Evolutionary conservation across 176 grass and related monocot species (phyloP).

Genomic region (Juncus inflexus): DNA sequence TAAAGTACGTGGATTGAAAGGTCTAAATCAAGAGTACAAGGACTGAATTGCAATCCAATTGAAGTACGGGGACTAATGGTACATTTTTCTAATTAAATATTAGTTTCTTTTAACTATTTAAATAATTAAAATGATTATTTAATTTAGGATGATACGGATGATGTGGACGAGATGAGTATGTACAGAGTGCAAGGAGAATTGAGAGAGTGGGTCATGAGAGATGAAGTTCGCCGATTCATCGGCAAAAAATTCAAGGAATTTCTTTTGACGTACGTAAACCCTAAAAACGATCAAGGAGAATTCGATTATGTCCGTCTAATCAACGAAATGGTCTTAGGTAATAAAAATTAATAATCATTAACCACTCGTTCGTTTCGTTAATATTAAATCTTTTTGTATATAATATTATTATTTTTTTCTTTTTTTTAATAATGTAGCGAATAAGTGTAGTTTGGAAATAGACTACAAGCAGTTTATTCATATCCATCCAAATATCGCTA

Average conservation of each 20-base stretch:
- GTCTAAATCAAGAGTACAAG: no score
- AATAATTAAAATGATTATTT: background rate
- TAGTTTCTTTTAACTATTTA: background rate
- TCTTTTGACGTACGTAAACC: conserved; percentile 88
- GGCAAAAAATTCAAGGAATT: conserved; percentile 99
- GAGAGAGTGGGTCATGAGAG: conserved; percentile 92
- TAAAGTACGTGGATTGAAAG: no score
- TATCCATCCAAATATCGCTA: conserved; percentile 93
- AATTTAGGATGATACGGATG: conserved; percentile 90
- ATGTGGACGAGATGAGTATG: conserved; percentile 95
- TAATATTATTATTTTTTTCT: conserved; percentile 8
- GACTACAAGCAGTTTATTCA: conserved; percentile 94
- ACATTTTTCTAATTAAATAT: background rate
- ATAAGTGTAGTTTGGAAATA: conserved; percentile 95
- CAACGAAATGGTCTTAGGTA: conserved; percentile 98
- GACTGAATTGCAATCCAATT: background rate
- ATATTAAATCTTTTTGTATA: conserved; percentile 1
- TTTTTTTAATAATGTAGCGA: conserved; percentile 46
- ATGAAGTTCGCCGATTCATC: conserved; percentile 94
- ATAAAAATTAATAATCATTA: background rate
- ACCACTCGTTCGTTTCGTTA: background rate
- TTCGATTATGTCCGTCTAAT: conserved; percentile 89
- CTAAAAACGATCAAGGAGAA: conserved; percentile 93
- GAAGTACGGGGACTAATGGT: background rate
- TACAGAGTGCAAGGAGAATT: conserved; percentile 92